Base-by-base conservation (phyloP, 2,329 filamentous ascomycete genomes). In the Cladophialophora psammophila region DNA sequence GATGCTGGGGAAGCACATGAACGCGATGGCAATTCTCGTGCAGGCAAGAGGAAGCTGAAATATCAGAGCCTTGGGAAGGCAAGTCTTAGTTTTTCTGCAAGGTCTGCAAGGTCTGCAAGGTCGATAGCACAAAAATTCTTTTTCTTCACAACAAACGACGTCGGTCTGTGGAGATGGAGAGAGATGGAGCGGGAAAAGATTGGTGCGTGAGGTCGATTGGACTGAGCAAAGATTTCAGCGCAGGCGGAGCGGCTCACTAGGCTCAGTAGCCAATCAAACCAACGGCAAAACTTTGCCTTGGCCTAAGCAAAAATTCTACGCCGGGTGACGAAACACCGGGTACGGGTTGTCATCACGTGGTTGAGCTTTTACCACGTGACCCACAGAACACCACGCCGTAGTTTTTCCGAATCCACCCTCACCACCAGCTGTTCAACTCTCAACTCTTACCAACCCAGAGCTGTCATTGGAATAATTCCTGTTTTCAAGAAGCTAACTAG, bases 1-100 rank as follows among this genome's bases (percentile, higher is more conserved):
- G 81, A 90, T 87, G 81, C 91, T 92, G 65, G 83, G 87, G 86
- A 87, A 90, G 89, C 85, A 90, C 90, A 90, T 89, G 91, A 70
- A 72, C 70, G 70, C 70, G 70, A 72, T 67, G 60, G 54, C 57
- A 26, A 50, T 26, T 60, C 50, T 66, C 62, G 61, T 20, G 38
- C n/a, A 62, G 59, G 58, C 64, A 67, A 58, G 26, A 53, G 61
- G 55, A 53, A 36, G 9, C 60, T 56, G 57, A 60, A 68, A 32
- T 59, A 63, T 63, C 31, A 61, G 53, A 40, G 56, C 60, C 60
- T 56, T 56, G 36, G 36, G 38, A 63, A 62, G 60, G 64, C 53
- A 57, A 57, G 64, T 54, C 34, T 54, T 64, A 62, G 42, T 60
- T 61, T 56, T 40, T 63, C 34, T 55, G 65, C 55, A 48, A 60